phyloP scores from a whole-genome alignment of 2,329 filamentous ascomycete species.

The Arthroderma sp. region DNA sequence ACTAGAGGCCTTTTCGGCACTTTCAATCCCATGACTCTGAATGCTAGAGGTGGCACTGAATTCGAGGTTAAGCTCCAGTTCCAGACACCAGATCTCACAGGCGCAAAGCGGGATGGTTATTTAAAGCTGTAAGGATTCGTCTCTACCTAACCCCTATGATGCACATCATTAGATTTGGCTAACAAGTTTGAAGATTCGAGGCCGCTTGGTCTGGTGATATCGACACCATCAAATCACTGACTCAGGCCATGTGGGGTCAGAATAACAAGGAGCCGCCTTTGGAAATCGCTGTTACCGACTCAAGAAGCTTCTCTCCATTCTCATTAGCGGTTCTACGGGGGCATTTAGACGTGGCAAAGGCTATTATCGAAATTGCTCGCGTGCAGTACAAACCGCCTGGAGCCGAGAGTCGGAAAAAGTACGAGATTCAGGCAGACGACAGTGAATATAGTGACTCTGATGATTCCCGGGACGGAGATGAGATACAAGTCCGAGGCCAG shows the following conservation, averaged over 20 bases:
- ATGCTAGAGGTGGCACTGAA: too few species aligned
- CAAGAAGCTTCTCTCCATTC: slow-evolving; percentile 45
- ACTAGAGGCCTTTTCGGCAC: too few species aligned
- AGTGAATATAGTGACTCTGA: slow-evolving; percentile 2
- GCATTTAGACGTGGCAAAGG: slow-evolving; percentile 49
- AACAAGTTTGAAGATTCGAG: slow-evolving; percentile 27
- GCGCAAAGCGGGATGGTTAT: not conserved
- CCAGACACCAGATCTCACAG: not conserved
- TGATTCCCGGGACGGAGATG: not conserved
- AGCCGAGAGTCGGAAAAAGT: slow-evolving; percentile 31
- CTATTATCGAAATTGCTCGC: slow-evolving; percentile 55
- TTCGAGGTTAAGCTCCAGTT: slow-evolving; percentile 2
- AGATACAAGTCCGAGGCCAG: not conserved
- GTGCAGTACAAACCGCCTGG: slow-evolving; percentile 49
- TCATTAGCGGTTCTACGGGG: slow-evolving; percentile 54
- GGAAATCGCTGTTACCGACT: slow-evolving; percentile 48
- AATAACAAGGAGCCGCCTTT: slow-evolving; percentile 44
- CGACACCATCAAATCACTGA: slow-evolving; percentile 38
- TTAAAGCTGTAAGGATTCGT: slow-evolving; percentile 1
- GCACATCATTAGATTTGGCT: not conserved
- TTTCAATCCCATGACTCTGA: too few species aligned
- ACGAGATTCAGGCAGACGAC: slow-evolving; percentile 22
- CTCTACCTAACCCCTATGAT: not conserved
- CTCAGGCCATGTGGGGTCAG: slow-evolving; percentile 25
- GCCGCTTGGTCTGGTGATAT: slow-evolving; percentile 55